These are phyloP conservation scores for Jimgerdemannia flammicorona DNA, from an alignment of 192 early-diverging fungal genomes.

Conservation along the genomic window DNA sequence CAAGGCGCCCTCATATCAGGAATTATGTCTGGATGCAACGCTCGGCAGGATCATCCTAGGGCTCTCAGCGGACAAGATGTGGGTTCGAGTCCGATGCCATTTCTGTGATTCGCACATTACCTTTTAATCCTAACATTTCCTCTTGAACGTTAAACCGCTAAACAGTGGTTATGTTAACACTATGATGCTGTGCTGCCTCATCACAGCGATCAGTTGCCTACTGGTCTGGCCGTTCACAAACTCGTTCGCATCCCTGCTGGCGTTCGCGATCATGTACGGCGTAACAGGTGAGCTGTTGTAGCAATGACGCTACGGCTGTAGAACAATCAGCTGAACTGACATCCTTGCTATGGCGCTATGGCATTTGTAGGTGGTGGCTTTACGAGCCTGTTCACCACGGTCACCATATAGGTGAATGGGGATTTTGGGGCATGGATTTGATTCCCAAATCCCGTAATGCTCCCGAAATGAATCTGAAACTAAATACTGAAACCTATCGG, in stretches of 20 bases:
- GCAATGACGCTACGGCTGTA: no score
- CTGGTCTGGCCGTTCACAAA: conserved; percentile 45
- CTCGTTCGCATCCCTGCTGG: conserved; percentile 18
- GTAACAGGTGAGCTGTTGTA: neutral
- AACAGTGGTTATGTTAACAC: conserved; percentile 48
- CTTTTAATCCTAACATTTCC: neutral
- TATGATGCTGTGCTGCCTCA: conserved; percentile 35
- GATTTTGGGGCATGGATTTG: no score
- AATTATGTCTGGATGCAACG: conserved; percentile 61
- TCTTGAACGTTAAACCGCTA: neutral
- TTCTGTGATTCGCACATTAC: neutral
- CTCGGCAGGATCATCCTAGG: conserved; percentile 60
- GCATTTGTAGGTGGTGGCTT: conserved; percentile 23
- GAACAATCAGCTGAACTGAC: no score
- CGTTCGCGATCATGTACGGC: conserved; percentile 25
- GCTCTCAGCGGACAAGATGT: conserved; percentile 43
- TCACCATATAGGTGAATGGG: conserved; percentile 34
- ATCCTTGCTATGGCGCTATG: no score
- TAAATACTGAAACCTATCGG: no score
- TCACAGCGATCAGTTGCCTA: conserved; percentile 33
- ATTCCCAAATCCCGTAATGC: no score
- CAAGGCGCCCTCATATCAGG: conserved; percentile 55
- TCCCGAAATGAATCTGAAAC: no score
- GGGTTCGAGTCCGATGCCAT: neutral
- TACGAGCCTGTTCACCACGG: conserved; percentile 39